A percentile compares a stretch with the other conserved stretches of the same genome.
Conservation (phyloP, 2,329 filamentous ascomycete genomes). For the Drechslera avenae region DNA sequence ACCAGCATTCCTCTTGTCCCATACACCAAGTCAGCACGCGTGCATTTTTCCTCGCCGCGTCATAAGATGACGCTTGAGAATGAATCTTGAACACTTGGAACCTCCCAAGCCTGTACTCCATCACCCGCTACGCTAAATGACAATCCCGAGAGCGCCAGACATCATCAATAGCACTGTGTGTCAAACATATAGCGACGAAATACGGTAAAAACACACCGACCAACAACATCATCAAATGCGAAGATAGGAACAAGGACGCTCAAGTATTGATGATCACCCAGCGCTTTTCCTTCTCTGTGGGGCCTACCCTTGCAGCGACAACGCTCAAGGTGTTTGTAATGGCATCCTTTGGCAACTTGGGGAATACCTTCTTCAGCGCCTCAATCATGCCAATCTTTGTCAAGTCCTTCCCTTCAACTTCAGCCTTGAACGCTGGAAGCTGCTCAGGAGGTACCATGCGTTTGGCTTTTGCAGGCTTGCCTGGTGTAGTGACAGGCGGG, state of each 20-base stretch:
- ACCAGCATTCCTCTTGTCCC: neutral
- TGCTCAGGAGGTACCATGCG: constrained; percentile 63
- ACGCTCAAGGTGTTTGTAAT: constrained; percentile 72
- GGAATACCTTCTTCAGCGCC: constrained; percentile 75
- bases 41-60: neutral
- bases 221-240: neutral
- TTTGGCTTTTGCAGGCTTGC: constrained; percentile 49
- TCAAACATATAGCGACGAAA: neutral
- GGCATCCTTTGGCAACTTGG: constrained; percentile 69
- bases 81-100: neutral
- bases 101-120: constrained; percentile 1
- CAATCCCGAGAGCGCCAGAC: neutral
- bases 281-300: constrained; percentile 67
- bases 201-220: neutral
- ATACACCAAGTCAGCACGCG: neutral
- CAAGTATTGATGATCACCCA: constrained; percentile 55
- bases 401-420: constrained; percentile 71
- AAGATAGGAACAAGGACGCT: neutral
- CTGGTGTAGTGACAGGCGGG: constrained; percentile 21
- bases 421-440: constrained; percentile 69
- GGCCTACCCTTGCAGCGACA: constrained; percentile 67
- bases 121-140: constrained; percentile 2
- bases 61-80: neutral
- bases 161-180: neutral
- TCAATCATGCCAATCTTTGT: constrained; percentile 78